phyloP scores from a whole-genome alignment of 164 flowering plant species.

The Chimonanthus salicifolius region DNA sequence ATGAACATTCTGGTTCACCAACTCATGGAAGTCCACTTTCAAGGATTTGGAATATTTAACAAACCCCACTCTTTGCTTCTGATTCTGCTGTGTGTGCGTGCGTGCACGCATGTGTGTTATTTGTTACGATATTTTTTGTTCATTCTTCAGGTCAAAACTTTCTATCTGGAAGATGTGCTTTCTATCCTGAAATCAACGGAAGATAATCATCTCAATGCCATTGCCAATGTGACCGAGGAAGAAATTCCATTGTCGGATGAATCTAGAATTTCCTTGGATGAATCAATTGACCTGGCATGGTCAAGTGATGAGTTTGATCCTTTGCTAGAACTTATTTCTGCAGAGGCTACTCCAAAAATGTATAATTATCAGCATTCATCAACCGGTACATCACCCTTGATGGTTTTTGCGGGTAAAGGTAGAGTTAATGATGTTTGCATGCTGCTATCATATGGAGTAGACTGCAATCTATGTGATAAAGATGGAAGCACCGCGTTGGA shows the following conservation, averaged over 20 bases:
- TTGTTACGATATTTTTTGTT: not conserved
- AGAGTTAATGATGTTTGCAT: constrained; percentile 69
- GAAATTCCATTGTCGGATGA: constrained; percentile 42
- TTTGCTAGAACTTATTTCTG: constrained; percentile 61
- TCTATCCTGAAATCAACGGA: constrained; percentile 45
- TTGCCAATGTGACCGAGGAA: constrained; percentile 16
- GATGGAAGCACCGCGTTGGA: constrained; percentile 75
- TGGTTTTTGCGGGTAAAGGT: constrained; percentile 92
- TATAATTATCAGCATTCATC: constrained; percentile 76
- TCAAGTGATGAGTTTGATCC: constrained; percentile 75
- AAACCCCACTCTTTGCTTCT: too few species aligned
- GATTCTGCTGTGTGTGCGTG: not conserved
- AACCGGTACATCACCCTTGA: constrained; percentile 75
- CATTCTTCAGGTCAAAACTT: constrained; percentile 63
- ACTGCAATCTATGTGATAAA: constrained; percentile 46
- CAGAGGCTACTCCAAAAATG: constrained; percentile 40
- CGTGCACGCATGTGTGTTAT: too few species aligned
- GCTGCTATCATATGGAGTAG: constrained; percentile 85
- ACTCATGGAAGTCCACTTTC: too few species aligned
- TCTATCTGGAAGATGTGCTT: constrained; percentile 85
- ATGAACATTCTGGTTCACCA: too few species aligned
- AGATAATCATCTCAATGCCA: constrained; percentile 36
- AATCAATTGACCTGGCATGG: constrained; percentile 75
- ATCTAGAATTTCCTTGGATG: constrained; percentile 59
- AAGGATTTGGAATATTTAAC: too few species aligned